A percentile compares a stretch with the other conserved stretches of the same genome.
Evolutionary conservation across 2,329 filamentous ascomycete species (phyloP).

Genomic region (Didymella sp.): DNA sequence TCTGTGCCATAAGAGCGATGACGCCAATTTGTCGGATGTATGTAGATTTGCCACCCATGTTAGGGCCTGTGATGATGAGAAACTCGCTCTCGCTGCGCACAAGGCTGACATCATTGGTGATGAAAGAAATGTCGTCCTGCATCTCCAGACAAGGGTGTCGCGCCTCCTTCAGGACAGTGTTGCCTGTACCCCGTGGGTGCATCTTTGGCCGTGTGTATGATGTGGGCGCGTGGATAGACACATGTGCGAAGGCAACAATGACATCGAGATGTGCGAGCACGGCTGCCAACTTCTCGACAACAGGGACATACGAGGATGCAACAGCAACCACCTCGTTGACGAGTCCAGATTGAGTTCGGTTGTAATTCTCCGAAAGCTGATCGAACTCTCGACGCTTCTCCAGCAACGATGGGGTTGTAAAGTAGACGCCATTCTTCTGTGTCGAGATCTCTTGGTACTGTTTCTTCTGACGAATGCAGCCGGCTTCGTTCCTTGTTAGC

Average conservation of each 20-base stretch:
- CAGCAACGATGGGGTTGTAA: conserved; percentile 85
- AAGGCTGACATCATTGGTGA: conserved; percentile 93
- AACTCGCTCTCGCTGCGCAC: conserved; percentile 82
- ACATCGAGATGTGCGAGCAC: conserved; percentile 94
- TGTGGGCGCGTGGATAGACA: conserved; percentile 88
- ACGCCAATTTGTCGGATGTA: conserved; percentile 98
- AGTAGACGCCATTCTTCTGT: conserved; percentile 98
- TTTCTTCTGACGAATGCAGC: conserved; percentile 89
- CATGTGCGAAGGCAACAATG: conserved; percentile 90
- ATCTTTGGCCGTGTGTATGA: conserved; percentile 92
- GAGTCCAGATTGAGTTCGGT: conserved; percentile 87
- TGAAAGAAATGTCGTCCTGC: conserved; percentile 98
- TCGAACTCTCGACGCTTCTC: conserved; percentile 88
- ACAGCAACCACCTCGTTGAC: conserved; percentile 93
- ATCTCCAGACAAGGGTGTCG: conserved; percentile 98
- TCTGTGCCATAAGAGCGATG: conserved; percentile 95
- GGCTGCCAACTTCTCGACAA: conserved; percentile 86
- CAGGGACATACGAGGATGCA: conserved; percentile 91
- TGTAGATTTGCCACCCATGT: conserved; percentile 99
- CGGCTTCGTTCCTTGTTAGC: conserved; percentile 86
- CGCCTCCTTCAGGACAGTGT: conserved; percentile 89
- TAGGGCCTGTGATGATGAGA: conserved; percentile 94
- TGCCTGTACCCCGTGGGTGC: conserved; percentile 84
- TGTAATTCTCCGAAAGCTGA: conserved; percentile 92
- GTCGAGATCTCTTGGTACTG: conserved; percentile 94